Base-by-base conservation (phyloP, 2,329 filamentous ascomycete species). In the Stenocarpella maydis region DNA sequence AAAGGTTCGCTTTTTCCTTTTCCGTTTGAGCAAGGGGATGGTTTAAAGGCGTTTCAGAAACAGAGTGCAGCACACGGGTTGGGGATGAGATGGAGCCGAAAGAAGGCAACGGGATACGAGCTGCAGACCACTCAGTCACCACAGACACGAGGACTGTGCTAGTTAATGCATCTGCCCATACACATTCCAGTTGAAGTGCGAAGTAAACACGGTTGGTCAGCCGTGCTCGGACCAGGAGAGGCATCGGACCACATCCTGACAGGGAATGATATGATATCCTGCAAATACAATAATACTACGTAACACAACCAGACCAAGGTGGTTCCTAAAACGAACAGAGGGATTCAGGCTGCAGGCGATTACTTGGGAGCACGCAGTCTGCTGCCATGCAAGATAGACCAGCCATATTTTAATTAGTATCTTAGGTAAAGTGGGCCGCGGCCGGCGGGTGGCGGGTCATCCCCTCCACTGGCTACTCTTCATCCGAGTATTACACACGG, bases 181-280 rank as follows among this genome's bases (percentile, higher is more conserved):
- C 58, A 63, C 58, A 63, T 63, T 63, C 43, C 58, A 10, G 19
- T 47, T 37, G 28, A 49, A 47, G 28, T 24, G 14, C n/a, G 21
- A 49, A 37, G 28, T 63, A 49, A 47, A 63, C 41, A 63, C 28
- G 2, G 8, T 28, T 7, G 19, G 14, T 24, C 19, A 21, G 7
- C 26, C 41, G 19, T 47, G 58, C 58, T 47, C 28, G 34, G 24
- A 15, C 21, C 5, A 61, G 19, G 17, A 61, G 37, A 34, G 12
- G 10, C 9, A 2, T 24, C 34, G 39, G 52, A 24, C n/a, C 6
- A 19, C 3, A 3, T 4, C 8, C 17, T 21, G n/a, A 37, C 39
- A 15, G 24, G 14, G n/a, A n/a, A n/a, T n/a, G n/a, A n/a, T n/a
- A n/a, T n/a, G 43, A 12, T 37, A 37, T 63, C 28, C 41, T 45